phyloP scores from a whole-genome alignment of 345 rosid genomes.

The Sonneratia caseolaris region DNA sequence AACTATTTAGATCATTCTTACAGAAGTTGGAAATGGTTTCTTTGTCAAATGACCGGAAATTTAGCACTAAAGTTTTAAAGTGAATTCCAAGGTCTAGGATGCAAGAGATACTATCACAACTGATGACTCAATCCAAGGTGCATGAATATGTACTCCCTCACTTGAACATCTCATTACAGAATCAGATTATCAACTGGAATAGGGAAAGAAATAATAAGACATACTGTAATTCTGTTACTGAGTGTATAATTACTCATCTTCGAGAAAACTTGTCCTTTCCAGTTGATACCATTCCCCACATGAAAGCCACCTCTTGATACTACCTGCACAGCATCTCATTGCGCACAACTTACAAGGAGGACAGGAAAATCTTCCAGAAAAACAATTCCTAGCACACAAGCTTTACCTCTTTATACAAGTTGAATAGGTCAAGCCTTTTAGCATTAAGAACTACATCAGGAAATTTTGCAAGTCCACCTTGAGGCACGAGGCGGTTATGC shows the following conservation, averaged over 20 bases:
- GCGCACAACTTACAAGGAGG: background rate
- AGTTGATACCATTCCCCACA: slow-evolving; percentile 96
- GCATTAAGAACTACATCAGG: slow-evolving; percentile 96
- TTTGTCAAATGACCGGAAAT: no score
- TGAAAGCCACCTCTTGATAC: slow-evolving; percentile 99
- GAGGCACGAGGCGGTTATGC: slow-evolving; percentile 94
- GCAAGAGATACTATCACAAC: background rate
- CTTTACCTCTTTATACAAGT: slow-evolving; percentile 91
- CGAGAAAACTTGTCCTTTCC: slow-evolving; percentile 99
- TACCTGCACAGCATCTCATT: slow-evolving; percentile 38
- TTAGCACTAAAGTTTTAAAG: no score
- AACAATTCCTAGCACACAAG: background rate
- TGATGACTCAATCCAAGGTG: background rate
- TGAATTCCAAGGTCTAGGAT: background rate
- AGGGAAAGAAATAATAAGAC: background rate
- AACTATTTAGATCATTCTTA: no score
- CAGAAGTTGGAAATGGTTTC: background rate
- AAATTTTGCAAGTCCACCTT: slow-evolving; percentile 84
- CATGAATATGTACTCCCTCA: background rate
- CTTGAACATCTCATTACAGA: background rate
- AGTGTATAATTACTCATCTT: slow-evolving; percentile 98
- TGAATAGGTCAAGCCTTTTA: slow-evolving; percentile 91
- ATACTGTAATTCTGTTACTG: slow-evolving; percentile 96
- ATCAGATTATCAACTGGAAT: background rate
- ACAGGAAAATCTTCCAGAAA: background rate